Conservation (phyloP, 2,329 filamentous ascomycete genomes). For the Endocalyx cinctus region DNA sequence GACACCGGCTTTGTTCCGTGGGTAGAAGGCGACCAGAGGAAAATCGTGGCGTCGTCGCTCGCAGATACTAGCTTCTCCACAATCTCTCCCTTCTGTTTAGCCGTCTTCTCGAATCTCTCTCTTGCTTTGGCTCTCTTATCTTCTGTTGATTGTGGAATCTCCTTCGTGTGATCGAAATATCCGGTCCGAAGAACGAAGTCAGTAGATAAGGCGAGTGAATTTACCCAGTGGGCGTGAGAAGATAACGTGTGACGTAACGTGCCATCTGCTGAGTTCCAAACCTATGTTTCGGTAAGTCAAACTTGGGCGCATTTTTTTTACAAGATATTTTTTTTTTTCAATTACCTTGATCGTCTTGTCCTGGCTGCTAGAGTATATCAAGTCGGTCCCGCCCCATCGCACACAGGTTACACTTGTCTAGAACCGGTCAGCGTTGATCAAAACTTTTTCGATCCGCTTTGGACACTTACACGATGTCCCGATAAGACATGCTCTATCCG, state of each 20-base stretch:
- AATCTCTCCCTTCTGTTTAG: constrained; percentile 68
- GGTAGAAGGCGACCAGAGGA: constrained; percentile 80
- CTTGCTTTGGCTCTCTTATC: constrained; percentile 72
- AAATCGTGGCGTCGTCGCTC: constrained; percentile 94
- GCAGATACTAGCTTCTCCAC: constrained; percentile 85
- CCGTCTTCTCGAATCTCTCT: constrained; percentile 80
- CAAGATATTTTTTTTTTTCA: too few relatives aligned
- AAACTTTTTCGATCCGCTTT: too few relatives aligned
- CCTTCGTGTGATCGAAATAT: constrained; percentile 77
- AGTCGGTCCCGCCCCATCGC: constrained; percentile 86
- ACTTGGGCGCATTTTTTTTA: too few relatives aligned
- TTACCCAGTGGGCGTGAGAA: constrained; percentile 90
- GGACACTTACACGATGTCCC: constrained; percentile 64
- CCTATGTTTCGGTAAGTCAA: constrained; percentile 41
- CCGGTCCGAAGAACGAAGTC: constrained; percentile 84
- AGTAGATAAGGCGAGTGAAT: constrained; percentile 88
- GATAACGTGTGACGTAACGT: constrained; percentile 74
- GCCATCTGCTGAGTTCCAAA: constrained; percentile 80
- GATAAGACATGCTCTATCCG: constrained; percentile 77
- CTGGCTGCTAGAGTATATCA: constrained; percentile 79
- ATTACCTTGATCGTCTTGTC: constrained; percentile 73
- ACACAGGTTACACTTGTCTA: constrained; percentile 82
- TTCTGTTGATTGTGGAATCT: constrained; percentile 61
- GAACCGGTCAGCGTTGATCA: constrained; percentile 3
- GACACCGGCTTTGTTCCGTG: constrained; percentile 76